Base-by-base conservation (phyloP, 257 asterid species). In the Apocynum venetum region DNA sequence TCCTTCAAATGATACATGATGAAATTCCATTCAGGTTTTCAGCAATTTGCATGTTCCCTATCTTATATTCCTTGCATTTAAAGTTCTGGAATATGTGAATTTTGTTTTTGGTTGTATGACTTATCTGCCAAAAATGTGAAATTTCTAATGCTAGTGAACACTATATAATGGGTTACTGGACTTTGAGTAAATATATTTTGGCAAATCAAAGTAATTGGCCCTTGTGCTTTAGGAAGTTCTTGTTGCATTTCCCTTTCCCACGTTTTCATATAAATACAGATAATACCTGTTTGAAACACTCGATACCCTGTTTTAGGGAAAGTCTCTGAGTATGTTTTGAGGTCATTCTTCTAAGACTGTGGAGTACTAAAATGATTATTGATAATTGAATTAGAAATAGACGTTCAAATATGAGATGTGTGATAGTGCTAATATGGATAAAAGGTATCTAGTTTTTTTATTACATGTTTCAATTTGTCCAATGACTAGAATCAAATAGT, bases 1-100 rank as follows among this genome's bases (percentile, higher is more conserved):
- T 96, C 77, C 94, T 96, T 74, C 98, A 93, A 76, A 90, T 93
- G 98, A 81, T 93, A 85, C 95, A 91, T 73, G 99, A 96, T 81
- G 91, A 86, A 80, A 82, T 77, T 80, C 87, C 98, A 5, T 91
- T 91, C 91, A 91, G 99, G 99, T 95, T 84, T 87, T 79, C 76
- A 68, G 78, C 63, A 57, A 40, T 77, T 65, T 79, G 1, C 46
- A 72, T 36, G 17, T 73, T 78, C 6, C 53, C 35, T 51, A 77
- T 73, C 49, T 46, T 43, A 47, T 38, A 67, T 73, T 31, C 6
- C 51, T 66, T 66, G 17, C 10, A 41, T 76, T 67, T 55, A n/a
- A 51, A 59, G 9, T 64, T 36, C 36, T 73, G 65, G 35, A 51
- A 8, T 71, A 44, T 20, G 47, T 38, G 0, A 19, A 36, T 70